phyloP scores from a whole-genome alignment of 1,284 basidiomycete species.

The Ceraceosorus bombacis region DNA sequence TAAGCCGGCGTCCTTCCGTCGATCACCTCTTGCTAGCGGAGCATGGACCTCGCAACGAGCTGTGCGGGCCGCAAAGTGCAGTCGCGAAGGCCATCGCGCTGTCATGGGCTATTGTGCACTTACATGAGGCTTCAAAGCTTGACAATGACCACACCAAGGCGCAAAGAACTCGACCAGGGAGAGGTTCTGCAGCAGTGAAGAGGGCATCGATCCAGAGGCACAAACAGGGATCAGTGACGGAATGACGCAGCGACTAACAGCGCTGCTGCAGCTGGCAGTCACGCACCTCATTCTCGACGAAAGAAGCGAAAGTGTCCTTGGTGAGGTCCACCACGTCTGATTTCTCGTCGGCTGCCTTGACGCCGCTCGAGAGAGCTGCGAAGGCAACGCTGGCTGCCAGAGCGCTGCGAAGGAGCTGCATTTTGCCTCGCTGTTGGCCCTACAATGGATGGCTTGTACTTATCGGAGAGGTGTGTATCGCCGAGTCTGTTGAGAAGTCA shows the following conservation, averaged over 20 bases:
- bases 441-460: too few relatives aligned
- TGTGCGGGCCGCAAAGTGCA: not conserved
- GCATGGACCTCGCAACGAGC: too few relatives aligned
- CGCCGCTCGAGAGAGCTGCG: constrained; percentile 2
- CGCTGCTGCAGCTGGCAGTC: not conserved
- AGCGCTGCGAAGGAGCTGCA: not conserved
- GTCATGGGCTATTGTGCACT: constrained; percentile 18
- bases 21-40: too few relatives aligned
- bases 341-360: constrained; percentile 16
- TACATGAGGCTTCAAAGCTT: constrained; percentile 55
- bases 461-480: too few relatives aligned
- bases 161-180: constrained; percentile 95
- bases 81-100: not conserved
- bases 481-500: too few relatives aligned
- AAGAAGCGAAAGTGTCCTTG: constrained; percentile 62
- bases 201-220: constrained; percentile 15
- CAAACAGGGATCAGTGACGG: not conserved
- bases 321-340: constrained; percentile 80
- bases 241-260: not conserved
- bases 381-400: constrained; percentile 1
- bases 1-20: too few relatives aligned
- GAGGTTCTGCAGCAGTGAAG: constrained; percentile 56
- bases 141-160: constrained; percentile 72
- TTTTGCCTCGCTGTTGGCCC: too few relatives aligned
- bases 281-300: constrained; percentile 56